A percentile compares a stretch with the other conserved stretches of the same genome.
Conservation (phyloP, 768 basidiomycete genomes). For the Chalciporus sphaerocephalus region DNA sequence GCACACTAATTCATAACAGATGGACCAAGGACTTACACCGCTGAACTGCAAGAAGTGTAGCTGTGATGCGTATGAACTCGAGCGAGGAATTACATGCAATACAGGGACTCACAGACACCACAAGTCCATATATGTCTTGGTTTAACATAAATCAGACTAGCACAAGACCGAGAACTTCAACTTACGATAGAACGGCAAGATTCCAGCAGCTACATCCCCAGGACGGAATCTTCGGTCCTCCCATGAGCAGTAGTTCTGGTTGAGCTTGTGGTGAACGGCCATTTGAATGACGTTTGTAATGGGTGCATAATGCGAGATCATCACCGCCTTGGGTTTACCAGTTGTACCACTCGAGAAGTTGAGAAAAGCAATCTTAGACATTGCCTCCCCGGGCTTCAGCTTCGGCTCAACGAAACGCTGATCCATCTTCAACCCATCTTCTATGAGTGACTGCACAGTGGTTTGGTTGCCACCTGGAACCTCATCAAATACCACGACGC, state of each 20-base stretch:
- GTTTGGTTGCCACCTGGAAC: constrained; percentile 7
- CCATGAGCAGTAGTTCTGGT: constrained; percentile 35
- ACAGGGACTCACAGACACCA: constrained; percentile 43
- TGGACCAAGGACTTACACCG: constrained; percentile 37
- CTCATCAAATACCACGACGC: constrained; percentile 26
- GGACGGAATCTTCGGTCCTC: constrained; percentile 42
- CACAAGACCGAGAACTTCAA: constrained; percentile 13
- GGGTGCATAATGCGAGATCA: constrained; percentile 60
- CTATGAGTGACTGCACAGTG: constrained; percentile 50
- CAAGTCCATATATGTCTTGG: constrained; percentile 57
- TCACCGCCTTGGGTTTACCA: constrained; percentile 51
- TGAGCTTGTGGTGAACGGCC: constrained; percentile 45
- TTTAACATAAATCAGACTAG: constrained; percentile 11
- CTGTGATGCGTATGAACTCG: constrained; percentile 27
- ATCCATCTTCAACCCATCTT: constrained; percentile 33
- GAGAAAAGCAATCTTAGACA: constrained; percentile 59
- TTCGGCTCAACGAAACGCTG: constrained; percentile 42
- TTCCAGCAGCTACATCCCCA: constrained; percentile 55
- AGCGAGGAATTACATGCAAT: neutral
- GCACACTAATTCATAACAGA: neutral
- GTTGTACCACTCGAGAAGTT: constrained; percentile 77
- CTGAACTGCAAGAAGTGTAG: constrained; percentile 51
- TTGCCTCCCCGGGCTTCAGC: constrained; percentile 55
- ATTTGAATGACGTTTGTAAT: constrained; percentile 64
- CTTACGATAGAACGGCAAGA: constrained; percentile 59